These are phyloP conservation scores for Actinomortierella wolfii DNA, from an alignment of 371 early-diverging fungal species.

Conservation along the genomic window DNA sequence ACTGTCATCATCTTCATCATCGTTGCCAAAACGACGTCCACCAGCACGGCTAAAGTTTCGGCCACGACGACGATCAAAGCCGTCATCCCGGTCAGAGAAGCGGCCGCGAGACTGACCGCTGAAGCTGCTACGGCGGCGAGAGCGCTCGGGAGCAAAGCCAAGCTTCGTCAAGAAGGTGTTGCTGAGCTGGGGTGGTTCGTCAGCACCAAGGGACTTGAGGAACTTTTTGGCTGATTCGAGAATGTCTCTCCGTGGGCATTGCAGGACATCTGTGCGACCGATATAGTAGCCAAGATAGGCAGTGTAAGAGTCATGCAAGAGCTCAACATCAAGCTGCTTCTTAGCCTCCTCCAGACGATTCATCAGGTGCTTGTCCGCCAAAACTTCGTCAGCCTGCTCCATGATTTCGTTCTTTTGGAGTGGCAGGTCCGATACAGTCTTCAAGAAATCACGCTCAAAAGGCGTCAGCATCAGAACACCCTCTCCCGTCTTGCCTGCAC, in stretches of 20 bases:
- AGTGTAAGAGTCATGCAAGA: constrained; percentile 60
- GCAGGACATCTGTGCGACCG: constrained; percentile 49
- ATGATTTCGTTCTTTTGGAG: constrained; percentile 48
- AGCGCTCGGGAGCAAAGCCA: constrained; percentile 42
- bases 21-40: too few species aligned
- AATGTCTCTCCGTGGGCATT: constrained; percentile 48
- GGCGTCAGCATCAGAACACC: constrained; percentile 86
- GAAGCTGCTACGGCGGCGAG: constrained; percentile 5
- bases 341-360: constrained; percentile 18
- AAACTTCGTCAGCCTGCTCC: constrained; percentile 46
- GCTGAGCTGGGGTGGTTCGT: constrained; percentile 56
- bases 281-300: constrained; percentile 72
- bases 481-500: constrained; percentile 94
- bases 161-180: constrained; percentile 52
- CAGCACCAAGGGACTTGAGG: constrained; percentile 50
- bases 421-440: constrained; percentile 55
- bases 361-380: constrained; percentile 27
- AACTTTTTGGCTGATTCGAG: constrained; percentile 50
- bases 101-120: background rate
- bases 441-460: constrained; percentile 79
- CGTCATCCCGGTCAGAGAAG: constrained; percentile 1
- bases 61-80: constrained; percentile 6
- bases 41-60: too few species aligned
- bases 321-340: constrained; percentile 46
- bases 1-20: too few species aligned